phyloP scores from a whole-genome alignment of 352 stramenopile species.

The Ochromonadaceae sp. region DNA sequence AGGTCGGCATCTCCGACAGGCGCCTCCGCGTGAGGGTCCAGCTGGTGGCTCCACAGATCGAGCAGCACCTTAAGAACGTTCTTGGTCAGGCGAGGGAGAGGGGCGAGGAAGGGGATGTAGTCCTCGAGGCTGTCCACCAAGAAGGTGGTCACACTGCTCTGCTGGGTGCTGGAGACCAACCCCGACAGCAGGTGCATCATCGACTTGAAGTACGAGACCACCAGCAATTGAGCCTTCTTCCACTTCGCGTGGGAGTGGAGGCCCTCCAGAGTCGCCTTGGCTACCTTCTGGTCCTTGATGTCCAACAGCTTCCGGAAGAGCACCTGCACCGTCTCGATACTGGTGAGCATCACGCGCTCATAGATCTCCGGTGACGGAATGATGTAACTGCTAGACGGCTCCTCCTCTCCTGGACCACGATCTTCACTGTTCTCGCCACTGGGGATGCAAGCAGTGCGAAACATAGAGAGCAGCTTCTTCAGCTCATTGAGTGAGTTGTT shows the following conservation, averaged over 20 bases:
- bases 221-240: slow-evolving; percentile 37
- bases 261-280: neutral
- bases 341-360: neutral
- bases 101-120: slow-evolving; percentile 47
- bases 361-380: neutral
- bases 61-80: neutral
- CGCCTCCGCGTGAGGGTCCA: too few species aligned
- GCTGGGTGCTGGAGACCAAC: slow-evolving; percentile 26
- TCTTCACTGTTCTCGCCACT: neutral
- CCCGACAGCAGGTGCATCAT: slow-evolving; percentile 66
- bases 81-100: slow-evolving; percentile 43
- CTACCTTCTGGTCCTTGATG: neutral
- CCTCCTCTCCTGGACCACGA: neutral
- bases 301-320: neutral
- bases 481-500: too few species aligned
- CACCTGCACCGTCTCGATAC: neutral
- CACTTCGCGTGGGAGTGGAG: neutral
- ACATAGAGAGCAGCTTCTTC: neutral
- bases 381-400: neutral
- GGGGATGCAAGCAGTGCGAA: neutral
- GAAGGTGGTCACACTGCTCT: slow-evolving; percentile 24
- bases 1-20: too few species aligned
- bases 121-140: slow-evolving; percentile 41
- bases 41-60: neutral
- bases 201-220: slow-evolving; percentile 75